Evolutionary conservation across 495 filamentous ascomycete genomes (phyloP), one percentile per base, ranked within the genome.

Genomic region (Talaromyces liani): DNA sequence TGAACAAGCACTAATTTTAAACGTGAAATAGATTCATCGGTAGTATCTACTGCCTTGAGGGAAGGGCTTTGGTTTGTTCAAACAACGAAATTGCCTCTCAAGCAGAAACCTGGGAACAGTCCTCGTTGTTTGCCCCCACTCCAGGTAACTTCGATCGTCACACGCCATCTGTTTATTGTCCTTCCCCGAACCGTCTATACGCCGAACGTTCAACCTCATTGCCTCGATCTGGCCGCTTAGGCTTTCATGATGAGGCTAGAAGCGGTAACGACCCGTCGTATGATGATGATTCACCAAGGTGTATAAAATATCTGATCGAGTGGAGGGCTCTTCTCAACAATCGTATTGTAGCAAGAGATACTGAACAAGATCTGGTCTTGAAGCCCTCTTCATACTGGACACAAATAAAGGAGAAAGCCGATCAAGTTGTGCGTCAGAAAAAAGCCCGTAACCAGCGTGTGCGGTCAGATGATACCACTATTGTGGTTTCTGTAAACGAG

Each of bases 11-110:
- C 62, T 58, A 63, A 63, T 57, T 18, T 58, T n/a, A 54, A 16
- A 60, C 22, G 14, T 63, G 31, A 41, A 31, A 55, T 58, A 63
- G 62, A 29, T 10, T 63, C 14, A 1, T 63, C 33, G 24, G 53
- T 39, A 53, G 62, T 47, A 58, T 63, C 9, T 63, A 4, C 39
- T 63, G 27, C 62, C 62, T 63, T 34, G 36, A 63, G 14, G 62
- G 57, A 47, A 63, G 47, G 51, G 36, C 12, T 39, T 39, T 57
- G 24, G 24, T 63, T 41, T 49, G 2, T 36, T 63, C 24, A 57
- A 63, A 63, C 53, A 54, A 58, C 22, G 31, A 57, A 45, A 39
- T 39, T 60, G 20, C 58, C 36, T 60, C 36, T 27, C 36, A 60
- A 41, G 36, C 36, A 60, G 58, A 60, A 39, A 60, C 20, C 36